These are phyloP conservation scores for Zygosaccharomyces bailii DNA, from an alignment of 805 yeast genomes.

Conservation along the genomic window DNA sequence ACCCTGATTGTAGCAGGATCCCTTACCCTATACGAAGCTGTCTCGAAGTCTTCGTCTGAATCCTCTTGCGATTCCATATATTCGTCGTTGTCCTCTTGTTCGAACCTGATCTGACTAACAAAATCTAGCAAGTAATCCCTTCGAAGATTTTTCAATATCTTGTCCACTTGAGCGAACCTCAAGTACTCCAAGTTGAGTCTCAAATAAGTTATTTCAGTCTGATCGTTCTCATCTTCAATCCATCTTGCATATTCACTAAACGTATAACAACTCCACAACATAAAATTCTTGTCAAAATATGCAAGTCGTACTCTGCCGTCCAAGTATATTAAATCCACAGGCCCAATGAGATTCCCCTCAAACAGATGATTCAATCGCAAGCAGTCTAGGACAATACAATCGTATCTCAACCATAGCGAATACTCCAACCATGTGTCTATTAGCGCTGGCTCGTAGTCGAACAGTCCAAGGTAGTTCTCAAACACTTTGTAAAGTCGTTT, in stretches of 20 bases:
- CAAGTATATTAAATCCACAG: conserved; percentile 26
- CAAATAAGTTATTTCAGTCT: conserved; percentile 13
- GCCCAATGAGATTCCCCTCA: conserved; percentile 24
- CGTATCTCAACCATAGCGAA: conserved; percentile 30
- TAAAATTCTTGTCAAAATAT: conserved; percentile 21
- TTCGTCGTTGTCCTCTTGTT: conserved; percentile 14
- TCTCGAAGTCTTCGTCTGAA: conserved; percentile 5
- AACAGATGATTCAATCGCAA: conserved; percentile 27
- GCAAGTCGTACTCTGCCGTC: conserved; percentile 22
- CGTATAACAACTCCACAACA: conserved; percentile 33
- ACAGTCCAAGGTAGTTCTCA: conserved; percentile 23
- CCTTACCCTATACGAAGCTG: conserved; percentile 9
- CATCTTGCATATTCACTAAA: conserved; percentile 24
- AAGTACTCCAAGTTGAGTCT: conserved; percentile 21
- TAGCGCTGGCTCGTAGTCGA: conserved; percentile 25
- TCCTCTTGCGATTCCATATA: background rate
- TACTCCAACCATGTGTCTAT: conserved; percentile 27
- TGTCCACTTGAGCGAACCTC: conserved; percentile 6
- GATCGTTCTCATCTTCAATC: conserved; percentile 16
- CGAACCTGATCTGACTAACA: conserved; percentile 17
- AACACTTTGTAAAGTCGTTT: conserved; percentile 17
- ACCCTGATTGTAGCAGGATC: conserved; percentile 12
- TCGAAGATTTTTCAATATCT: conserved; percentile 11
- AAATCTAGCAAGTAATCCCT: conserved; percentile 12
- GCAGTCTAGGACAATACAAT: conserved; percentile 31